Evolutionary conservation across 371 early-diverging fungal genomes (phyloP), one percentile per base, ranked within the genome.

Genomic region (Apophysomyces trapeziformis): DNA sequence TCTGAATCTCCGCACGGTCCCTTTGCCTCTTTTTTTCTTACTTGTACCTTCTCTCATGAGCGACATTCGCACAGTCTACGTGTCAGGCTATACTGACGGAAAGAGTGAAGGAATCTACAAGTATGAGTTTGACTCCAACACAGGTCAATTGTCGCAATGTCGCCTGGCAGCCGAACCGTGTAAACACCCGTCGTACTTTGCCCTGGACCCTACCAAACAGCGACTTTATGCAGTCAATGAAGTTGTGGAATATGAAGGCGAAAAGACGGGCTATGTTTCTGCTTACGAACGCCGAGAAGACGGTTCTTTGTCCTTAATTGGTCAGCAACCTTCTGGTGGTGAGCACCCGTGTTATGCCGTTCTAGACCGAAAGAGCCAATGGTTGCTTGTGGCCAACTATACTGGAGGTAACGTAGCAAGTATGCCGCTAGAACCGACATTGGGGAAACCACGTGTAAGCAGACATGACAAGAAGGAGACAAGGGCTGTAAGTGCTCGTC

Each of bases 11-110:
- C 32, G 32, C 32, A 26, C 32, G 32, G 32, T 26, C 32, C 32
- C 32, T 26, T 26, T 26, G 32, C 32, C 32, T 26, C 32, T 26
- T 26, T 26, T 26, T 26, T 26, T 26, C 32, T 26, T 26, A 26
- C 32, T 26, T 26, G 1, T 26, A 26, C 32, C 32, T 26, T 26
- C 9, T 18, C 8, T 45, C 46, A 45, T 45, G 46, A 45, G 46
- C 26, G 35, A 26, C 50, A 50, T 44, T 32, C 12, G 32, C 35
- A 45, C 54, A 18, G 72, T 76, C 32, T 83, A 80, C 38, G 72
- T 83, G 7, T 80, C 80, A 47, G 80, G 80, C 26, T 80, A 80
- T 67, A 77, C 80, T 12, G 63, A 67, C 39, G 67, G 71, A 11
- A 57, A 68, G 11, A 68, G 74, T 13, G 57, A 67, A 37, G 83